Evolutionary conservation across 129 eudicot genomes (phyloP).

Genomic region (Artemisia annua): DNA sequence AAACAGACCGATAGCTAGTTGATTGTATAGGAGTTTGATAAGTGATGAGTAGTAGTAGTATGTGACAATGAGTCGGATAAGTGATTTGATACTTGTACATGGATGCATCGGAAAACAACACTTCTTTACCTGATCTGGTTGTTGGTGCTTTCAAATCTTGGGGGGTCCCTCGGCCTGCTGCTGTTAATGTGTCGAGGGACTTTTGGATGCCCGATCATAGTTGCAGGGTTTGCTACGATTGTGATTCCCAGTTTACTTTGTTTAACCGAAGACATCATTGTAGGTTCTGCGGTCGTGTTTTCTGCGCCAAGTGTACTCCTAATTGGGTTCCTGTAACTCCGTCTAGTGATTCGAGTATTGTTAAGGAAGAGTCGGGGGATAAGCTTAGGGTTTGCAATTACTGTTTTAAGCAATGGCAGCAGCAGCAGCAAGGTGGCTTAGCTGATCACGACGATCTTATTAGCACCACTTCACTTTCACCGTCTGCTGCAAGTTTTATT

Average conservation of each 20-base stretch:
- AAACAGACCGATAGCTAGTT: not conserved
- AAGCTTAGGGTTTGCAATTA: constrained; percentile 79
- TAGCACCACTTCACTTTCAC: constrained; percentile 43
- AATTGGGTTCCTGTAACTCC: constrained; percentile 61
- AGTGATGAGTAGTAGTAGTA: constrained; percentile 25
- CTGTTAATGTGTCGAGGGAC: constrained; percentile 87
- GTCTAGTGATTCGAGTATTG: constrained; percentile 31
- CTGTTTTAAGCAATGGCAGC: constrained; percentile 92
- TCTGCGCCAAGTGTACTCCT: constrained; percentile 82
- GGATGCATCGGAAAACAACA: constrained; percentile 62
- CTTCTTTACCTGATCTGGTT: constrained; percentile 46
- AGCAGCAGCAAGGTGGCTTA: constrained; percentile 71
- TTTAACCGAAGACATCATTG: constrained; percentile 90
- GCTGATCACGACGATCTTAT: constrained; percentile 50
- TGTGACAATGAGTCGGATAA: constrained; percentile 56
- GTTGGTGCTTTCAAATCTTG: constrained; percentile 55
- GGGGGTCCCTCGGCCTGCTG: constrained; percentile 63
- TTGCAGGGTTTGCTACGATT: constrained; percentile 97
- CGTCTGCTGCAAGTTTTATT: constrained; percentile 60
- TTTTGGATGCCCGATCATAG: constrained; percentile 99
- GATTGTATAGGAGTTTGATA: constrained; percentile 43
- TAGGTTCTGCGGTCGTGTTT: constrained; percentile 82
- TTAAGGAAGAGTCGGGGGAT: constrained; percentile 20
- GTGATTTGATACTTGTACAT: constrained; percentile 35
- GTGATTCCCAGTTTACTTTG: constrained; percentile 74